A percentile compares a stretch with the other conserved stretches of the same genome.
Conservation (phyloP, 441 rosid genomes). For the Brassica hybrid region DNA sequence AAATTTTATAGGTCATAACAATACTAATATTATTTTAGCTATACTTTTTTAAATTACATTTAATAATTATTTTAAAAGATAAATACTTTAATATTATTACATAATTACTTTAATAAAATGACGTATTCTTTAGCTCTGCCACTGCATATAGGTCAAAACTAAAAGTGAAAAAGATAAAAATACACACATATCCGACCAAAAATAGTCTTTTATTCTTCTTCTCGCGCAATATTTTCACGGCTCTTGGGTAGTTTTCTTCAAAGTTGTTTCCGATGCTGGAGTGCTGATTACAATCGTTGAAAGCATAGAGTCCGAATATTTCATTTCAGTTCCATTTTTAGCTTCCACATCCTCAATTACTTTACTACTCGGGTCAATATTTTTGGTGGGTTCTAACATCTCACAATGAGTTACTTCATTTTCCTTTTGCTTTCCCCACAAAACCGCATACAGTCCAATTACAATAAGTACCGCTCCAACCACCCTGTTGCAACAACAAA, state of each 20-base stretch:
- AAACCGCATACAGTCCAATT: constrained; percentile 53
- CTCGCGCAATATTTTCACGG: constrained; percentile 25
- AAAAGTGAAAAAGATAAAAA: constrained; percentile 10
- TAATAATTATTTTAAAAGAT: too few relatives aligned
- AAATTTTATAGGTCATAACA: too few relatives aligned
- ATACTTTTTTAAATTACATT: too few relatives aligned
- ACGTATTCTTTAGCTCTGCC: too few relatives aligned
- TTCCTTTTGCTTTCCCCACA: constrained; percentile 63
- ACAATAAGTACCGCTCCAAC: constrained; percentile 54
- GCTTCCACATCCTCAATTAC: constrained; percentile 34
- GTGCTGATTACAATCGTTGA: constrained; percentile 32
- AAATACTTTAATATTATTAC: too few relatives aligned
- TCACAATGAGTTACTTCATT: constrained; percentile 12
- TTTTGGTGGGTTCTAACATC: constrained; percentile 14
- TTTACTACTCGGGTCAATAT: background rate
- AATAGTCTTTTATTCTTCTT: constrained; percentile 10
- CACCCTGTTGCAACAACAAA: constrained; percentile 37
- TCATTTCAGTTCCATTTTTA: constrained; percentile 24
- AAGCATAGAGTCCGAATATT: background rate
- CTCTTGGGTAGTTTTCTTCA: constrained; percentile 27
- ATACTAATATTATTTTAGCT: too few relatives aligned
- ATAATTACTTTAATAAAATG: too few relatives aligned
- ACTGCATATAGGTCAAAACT: constrained; percentile 5
- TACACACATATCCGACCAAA: constrained; percentile 11
- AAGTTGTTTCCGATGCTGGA: constrained; percentile 20